phyloP scores from a whole-genome alignment of 768 basidiomycete species.

The Tulasnella sp. region DNA sequence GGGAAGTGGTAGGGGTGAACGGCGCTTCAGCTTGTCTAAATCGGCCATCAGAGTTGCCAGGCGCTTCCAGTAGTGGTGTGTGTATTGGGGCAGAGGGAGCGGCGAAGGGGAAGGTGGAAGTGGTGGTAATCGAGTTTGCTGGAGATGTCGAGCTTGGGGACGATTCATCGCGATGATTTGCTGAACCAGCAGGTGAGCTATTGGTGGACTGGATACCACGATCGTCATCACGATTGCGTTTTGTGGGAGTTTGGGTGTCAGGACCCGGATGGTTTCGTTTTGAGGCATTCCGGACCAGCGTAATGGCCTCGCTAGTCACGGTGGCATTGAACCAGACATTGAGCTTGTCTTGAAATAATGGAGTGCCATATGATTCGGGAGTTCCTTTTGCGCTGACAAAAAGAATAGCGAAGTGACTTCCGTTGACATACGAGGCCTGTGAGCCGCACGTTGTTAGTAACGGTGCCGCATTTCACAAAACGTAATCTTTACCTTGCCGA shows the following conservation, averaged over 20 bases:
- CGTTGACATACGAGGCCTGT: conserved; percentile 27
- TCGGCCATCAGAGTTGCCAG: too few species aligned
- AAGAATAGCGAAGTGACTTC: conserved; percentile 29
- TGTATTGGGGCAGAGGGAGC: too few species aligned
- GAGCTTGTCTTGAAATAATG: conserved; percentile 24
- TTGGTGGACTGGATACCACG: not conserved
- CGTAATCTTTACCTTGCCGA: not conserved
- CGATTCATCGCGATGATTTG: too few species aligned
- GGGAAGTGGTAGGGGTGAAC: too few species aligned
- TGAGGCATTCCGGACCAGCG: not conserved
- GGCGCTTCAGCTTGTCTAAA: too few species aligned
- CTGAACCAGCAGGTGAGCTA: not conserved
- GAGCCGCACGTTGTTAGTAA: conserved; percentile 24
- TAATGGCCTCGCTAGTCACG: conserved; percentile 13
- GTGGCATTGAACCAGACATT: conserved; percentile 18
- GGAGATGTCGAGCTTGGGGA: too few species aligned
- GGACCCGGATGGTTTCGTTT: not conserved
- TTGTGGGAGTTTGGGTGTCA: not conserved
- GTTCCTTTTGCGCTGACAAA: conserved; percentile 28
- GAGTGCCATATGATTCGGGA: conserved; percentile 28
- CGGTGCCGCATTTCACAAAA: not conserved
- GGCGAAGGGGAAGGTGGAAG: too few species aligned
- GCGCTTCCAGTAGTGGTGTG: too few species aligned
- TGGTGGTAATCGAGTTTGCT: too few species aligned
- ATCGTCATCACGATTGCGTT: not conserved